Evolutionary conservation across 2,329 filamentous ascomycete genomes (phyloP).

Genomic region (Hypoxylon rubiginosum): DNA sequence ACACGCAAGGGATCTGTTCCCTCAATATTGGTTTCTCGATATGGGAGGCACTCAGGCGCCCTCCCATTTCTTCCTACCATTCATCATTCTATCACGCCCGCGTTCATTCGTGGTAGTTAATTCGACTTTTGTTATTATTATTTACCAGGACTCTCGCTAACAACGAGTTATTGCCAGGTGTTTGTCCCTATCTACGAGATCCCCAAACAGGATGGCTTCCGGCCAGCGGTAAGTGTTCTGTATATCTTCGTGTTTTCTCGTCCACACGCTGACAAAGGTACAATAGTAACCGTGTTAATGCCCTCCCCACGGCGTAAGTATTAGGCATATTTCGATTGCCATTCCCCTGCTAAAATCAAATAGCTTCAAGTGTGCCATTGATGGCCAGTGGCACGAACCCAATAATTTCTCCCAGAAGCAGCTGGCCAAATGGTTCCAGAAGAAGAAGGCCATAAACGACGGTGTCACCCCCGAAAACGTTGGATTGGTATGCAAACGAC

Average conservation of each 20-base stretch:
- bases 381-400: conserved; percentile 49
- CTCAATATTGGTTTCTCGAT: not conserved
- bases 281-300: conserved; percentile 2
- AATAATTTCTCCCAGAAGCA: conserved; percentile 51
- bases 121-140: not conserved
- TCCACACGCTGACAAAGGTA: conserved; percentile 15
- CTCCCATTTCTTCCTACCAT: not conserved
- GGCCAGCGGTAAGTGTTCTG: conserved; percentile 5
- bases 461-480: conserved; percentile 41
- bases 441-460: conserved; percentile 25
- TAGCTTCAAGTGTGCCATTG: conserved; percentile 51
- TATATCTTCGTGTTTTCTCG: not conserved
- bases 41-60: not conserved
- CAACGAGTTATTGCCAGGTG: conserved; percentile 46
- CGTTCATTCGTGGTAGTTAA: not conserved
- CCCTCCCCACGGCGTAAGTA: conserved; percentile 40
- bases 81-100: not conserved
- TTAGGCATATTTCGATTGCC: conserved; percentile 3
- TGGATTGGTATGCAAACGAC: conserved; percentile 49
- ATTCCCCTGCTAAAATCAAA: conserved; percentile 24
- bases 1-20: not conserved
- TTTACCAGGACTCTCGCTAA: not conserved
- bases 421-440: conserved; percentile 46
- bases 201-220: not conserved
- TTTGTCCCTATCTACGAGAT: not conserved